Conservation (phyloP, 768 basidiomycete species). For the Rhizopogon sp. region DNA sequence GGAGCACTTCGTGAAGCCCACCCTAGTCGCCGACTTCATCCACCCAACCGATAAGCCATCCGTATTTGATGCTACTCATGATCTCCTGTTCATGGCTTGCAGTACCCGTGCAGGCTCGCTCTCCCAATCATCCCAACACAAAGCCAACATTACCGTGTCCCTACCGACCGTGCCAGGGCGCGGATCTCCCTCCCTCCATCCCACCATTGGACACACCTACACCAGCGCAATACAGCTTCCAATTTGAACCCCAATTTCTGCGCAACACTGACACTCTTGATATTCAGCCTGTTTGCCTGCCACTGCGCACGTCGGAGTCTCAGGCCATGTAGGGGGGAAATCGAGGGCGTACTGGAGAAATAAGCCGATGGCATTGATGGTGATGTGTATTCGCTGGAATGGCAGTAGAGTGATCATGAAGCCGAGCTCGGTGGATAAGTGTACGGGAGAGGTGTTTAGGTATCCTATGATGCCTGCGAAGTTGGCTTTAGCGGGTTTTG, state of each 20-base stretch:
- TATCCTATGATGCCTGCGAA: conserved; percentile 53
- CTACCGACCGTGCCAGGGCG: conserved; percentile 21
- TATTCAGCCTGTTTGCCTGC: conserved; percentile 48
- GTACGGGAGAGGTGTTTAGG: conserved; percentile 35
- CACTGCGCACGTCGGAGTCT: conserved; percentile 61
- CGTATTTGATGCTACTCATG: neutral
- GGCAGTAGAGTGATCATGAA: conserved; percentile 47
- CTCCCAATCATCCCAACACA: conserved; percentile 38
- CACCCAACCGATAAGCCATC: too few species aligned
- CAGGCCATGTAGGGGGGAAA: conserved; percentile 39
- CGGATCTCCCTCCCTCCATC: conserved; percentile 26
- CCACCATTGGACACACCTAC: conserved; percentile 35
- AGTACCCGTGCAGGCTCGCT: conserved; percentile 5
- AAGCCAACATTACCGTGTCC: conserved; percentile 32
- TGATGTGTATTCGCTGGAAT: conserved; percentile 63
- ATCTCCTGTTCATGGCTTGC: conserved; percentile 4
- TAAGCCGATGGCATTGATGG: conserved; percentile 47
- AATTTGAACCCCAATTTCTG: conserved; percentile 54
- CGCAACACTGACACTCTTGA: conserved; percentile 43
- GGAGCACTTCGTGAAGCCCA: too few species aligned
- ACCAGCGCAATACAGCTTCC: conserved; percentile 54
- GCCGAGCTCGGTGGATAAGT: conserved; percentile 51
- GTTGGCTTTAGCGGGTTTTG: conserved; percentile 3
- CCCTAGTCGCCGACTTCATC: too few species aligned
- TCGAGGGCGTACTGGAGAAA: conserved; percentile 45